Conservation (phyloP, 176 grass and related monocot genomes). For the Ensete glaucum region DNA sequence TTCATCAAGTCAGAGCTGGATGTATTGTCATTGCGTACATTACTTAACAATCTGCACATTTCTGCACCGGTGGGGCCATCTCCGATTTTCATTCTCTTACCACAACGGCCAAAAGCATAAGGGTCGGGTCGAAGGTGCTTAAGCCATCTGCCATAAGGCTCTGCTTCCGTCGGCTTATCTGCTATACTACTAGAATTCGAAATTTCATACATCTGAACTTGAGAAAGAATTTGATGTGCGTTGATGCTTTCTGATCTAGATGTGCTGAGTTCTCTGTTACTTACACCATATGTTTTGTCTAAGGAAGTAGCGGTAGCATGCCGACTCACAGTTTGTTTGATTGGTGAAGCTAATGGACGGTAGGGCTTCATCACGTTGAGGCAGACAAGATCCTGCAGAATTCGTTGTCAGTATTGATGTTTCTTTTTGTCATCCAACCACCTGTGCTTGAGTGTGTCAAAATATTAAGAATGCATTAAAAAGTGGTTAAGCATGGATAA, state of each 20-base stretch:
- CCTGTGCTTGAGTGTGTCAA: not conserved
- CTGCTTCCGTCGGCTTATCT: not conserved
- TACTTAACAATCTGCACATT: not conserved
- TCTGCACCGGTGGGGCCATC: not conserved
- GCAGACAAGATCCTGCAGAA: conserved; percentile 1
- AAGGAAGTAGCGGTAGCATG: not conserved
- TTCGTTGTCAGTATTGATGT: not conserved
- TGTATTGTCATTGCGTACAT: not conserved
- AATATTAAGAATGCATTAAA: not conserved
- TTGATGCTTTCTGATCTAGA: not conserved
- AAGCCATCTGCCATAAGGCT: not conserved
- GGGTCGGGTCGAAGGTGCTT: not conserved
- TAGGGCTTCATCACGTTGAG: not conserved
- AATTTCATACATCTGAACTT: not conserved
- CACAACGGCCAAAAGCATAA: too few species aligned
- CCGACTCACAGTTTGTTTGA: not conserved
- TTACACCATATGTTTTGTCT: not conserved
- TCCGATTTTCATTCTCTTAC: not conserved
- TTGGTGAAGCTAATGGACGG: not conserved
- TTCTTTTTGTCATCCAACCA: not conserved
- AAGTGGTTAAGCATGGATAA: not conserved
- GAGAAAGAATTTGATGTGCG: not conserved
- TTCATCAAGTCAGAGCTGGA: not conserved
- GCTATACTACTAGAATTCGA: not conserved
- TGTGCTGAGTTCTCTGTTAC: not conserved